Conservation (phyloP, 2,329 filamentous ascomycete species). For the Ascosphaera apis region DNA sequence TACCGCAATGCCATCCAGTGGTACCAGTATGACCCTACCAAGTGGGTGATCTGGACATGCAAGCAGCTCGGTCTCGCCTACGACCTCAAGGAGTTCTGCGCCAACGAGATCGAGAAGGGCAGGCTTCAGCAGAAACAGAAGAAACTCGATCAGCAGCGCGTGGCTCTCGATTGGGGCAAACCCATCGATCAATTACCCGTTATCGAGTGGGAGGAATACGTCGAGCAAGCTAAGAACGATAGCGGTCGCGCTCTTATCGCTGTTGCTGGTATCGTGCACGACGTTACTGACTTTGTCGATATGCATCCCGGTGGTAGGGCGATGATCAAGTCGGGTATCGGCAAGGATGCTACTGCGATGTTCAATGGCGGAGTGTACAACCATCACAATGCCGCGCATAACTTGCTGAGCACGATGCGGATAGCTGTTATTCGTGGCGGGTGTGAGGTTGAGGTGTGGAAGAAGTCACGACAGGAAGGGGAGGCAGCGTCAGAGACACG, state of each 20-base stretch:
- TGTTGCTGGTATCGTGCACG: constrained; percentile 67
- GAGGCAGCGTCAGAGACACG: constrained; percentile 62
- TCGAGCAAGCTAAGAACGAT: constrained; percentile 51
- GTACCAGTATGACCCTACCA: constrained; percentile 82
- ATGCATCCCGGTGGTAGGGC: constrained; percentile 80
- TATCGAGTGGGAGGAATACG: constrained; percentile 69
- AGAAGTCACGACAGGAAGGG: constrained; percentile 62
- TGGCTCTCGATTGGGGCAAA: constrained; percentile 63
- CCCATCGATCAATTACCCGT: constrained; percentile 70
- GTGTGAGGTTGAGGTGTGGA: constrained; percentile 83
- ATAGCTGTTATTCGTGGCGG: constrained; percentile 70
- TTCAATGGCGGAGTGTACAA: constrained; percentile 84
- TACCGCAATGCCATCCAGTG: constrained; percentile 82
- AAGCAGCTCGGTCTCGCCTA: constrained; percentile 67
- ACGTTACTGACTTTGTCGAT: constrained; percentile 64
- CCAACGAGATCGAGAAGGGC: constrained; percentile 83
- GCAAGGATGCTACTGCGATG: constrained; percentile 73
- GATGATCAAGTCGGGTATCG: constrained; percentile 58
- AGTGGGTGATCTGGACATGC: constrained; percentile 70
- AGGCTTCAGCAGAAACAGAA: constrained; percentile 74
- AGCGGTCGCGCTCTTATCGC: constrained; percentile 56
- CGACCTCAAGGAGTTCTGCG: constrained; percentile 73
- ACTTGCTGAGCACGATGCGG: constrained; percentile 68
- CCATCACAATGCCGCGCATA: constrained; percentile 78
- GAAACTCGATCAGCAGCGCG: constrained; percentile 75